These are phyloP conservation scores for Mucor lusitanicus DNA, from an alignment of 371 early-diverging fungal genomes.

Conservation along the genomic window DNA sequence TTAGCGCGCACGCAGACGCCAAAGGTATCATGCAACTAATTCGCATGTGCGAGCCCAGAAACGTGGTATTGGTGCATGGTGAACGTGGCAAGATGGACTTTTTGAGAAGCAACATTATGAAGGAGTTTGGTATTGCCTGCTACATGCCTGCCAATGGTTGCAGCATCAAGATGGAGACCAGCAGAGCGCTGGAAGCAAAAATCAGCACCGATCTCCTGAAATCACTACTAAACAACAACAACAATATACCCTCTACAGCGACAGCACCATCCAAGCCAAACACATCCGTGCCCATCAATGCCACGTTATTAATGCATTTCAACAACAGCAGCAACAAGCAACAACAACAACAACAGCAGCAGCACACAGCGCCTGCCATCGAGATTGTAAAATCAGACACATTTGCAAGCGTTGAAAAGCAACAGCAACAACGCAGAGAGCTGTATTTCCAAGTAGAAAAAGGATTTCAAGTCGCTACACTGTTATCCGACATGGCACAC, in stretches of 20 bases:
- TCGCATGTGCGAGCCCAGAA: constrained; percentile 87
- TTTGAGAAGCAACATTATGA: constrained; percentile 81
- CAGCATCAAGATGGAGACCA: constrained; percentile 68
- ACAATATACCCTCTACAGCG: not conserved
- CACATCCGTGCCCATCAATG: constrained; percentile 23
- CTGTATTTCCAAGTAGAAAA: constrained; percentile 29
- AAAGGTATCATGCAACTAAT: constrained; percentile 98
- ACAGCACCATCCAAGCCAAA: constrained; percentile 3
- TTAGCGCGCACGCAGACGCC: constrained; percentile 99
- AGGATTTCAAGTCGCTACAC: constrained; percentile 4
- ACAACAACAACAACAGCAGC: constrained; percentile 1
- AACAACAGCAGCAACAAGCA: constrained; percentile 5
- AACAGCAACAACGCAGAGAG: constrained; percentile 3
- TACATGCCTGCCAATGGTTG: constrained; percentile 90
- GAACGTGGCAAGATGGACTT: constrained; percentile 91
- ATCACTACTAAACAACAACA: constrained; percentile 18
- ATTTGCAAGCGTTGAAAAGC: not conserved
- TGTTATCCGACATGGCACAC: constrained; percentile 26
- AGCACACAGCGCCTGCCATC: constrained; percentile 2
- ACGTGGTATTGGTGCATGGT: constrained; percentile 99
- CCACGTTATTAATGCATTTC: constrained; percentile 19
- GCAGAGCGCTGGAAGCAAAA: constrained; percentile 56
- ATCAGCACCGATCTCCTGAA: constrained; percentile 58
- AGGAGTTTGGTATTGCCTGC: constrained; percentile 84
- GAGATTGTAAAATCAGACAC: constrained; percentile 22